Percentiles rank a stretch among this genome's conserved stretches.
Evolutionary conservation across 1,284 basidiomycete species (phyloP).

Genomic region (Neolentinus lepideus): DNA sequence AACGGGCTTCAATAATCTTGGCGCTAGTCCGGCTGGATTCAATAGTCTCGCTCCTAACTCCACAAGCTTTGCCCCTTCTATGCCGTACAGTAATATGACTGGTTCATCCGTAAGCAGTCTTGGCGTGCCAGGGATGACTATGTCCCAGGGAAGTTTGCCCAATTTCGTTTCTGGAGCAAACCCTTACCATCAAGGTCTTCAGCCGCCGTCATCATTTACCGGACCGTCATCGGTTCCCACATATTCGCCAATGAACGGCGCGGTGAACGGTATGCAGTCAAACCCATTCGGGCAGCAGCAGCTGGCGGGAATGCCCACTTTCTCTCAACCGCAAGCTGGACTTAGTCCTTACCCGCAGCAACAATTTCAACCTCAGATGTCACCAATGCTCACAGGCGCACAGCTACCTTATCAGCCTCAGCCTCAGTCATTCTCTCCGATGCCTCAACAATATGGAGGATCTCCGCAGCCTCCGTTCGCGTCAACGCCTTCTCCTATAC

Average conservation of each 20-base stretch:
- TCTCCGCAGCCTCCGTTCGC: background rate
- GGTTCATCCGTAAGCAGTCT: background rate
- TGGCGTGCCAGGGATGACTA: conserved; percentile 1
- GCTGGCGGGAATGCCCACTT: background rate
- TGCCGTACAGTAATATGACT: background rate
- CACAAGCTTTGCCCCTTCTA: background rate
- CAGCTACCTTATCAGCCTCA: background rate
- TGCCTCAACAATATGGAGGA: background rate
- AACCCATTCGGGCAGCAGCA: background rate
- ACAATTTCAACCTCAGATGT: background rate
- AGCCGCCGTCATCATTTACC: background rate
- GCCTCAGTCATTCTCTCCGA: background rate
- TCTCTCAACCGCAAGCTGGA: background rate
- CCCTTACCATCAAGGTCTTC: background rate
- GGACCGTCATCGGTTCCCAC: background rate
- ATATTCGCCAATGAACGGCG: background rate
- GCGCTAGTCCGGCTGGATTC: background rate
- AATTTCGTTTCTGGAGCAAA: background rate
- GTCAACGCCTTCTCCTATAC: background rate
- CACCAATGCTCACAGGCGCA: background rate
- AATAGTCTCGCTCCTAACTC: background rate
- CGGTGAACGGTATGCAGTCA: background rate
- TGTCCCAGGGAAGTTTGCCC: conserved; percentile 4
- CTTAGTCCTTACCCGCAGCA: background rate
- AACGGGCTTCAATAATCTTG: background rate